These are phyloP conservation scores for Andrographis paniculata DNA, from an alignment of 305 asterid species.

Conservation along the genomic window DNA sequence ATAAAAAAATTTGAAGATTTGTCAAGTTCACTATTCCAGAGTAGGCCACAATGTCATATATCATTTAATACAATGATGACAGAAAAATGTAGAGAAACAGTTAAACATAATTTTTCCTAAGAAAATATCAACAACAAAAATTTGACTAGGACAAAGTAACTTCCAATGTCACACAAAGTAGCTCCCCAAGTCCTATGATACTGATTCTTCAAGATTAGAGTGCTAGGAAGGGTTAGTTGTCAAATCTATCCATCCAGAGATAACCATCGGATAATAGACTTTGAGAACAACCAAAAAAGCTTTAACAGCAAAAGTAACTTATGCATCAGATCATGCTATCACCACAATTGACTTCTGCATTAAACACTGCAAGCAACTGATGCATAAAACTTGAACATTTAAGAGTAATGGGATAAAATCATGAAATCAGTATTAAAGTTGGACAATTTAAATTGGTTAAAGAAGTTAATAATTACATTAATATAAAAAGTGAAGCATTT, in stretches of 20 bases:
- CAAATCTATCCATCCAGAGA: neutral
- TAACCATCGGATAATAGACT: too few relatives aligned
- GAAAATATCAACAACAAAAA: too few relatives aligned
- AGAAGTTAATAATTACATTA: neutral
- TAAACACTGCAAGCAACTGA: too few relatives aligned
- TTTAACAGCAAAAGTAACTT: too few relatives aligned
- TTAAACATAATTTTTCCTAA: neutral
- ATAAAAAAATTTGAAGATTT: conserved; percentile 11
- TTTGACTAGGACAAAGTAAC: too few relatives aligned
- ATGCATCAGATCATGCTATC: too few relatives aligned
- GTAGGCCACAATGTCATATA: conserved; percentile 7
- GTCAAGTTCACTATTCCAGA: conserved; percentile 13
- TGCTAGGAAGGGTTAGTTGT: neutral
- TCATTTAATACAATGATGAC: conserved; percentile 5
- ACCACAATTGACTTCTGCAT: too few relatives aligned
- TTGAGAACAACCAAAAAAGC: neutral
- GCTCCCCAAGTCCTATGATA: neutral
- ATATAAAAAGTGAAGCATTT: neutral
- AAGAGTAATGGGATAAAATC: too few relatives aligned
- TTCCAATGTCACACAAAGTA: neutral
- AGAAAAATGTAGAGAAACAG: neutral
- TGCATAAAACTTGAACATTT: too few relatives aligned
- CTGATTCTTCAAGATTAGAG: neutral
- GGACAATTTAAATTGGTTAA: too few relatives aligned
- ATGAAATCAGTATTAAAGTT: too few relatives aligned